Evolutionary conservation across 495 filamentous ascomycete genomes (phyloP), one percentile per base, ranked within the genome.

Genomic region (Pseudomonodictys pantanalensis): DNA sequence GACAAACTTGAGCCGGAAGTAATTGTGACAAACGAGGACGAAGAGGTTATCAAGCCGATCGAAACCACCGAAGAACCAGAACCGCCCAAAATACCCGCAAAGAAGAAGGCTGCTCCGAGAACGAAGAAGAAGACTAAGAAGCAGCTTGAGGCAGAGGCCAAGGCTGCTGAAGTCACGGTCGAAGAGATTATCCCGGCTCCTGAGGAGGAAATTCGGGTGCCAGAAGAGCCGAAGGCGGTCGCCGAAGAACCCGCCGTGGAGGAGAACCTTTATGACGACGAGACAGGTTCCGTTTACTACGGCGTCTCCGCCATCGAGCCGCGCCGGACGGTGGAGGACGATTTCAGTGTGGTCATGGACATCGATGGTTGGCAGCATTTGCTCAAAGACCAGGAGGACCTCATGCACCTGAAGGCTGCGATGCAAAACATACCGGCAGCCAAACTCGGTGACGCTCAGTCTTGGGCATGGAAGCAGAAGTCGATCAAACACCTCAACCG

Each of bases 381-480:
- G 24, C 71, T 87, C 58, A 95, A 89, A 67, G 88, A 97, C 56
- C 83, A 87, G 9, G 92, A 91, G 76, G 91, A 88, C 64, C 76
- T 89, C 45, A 77, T 74, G 12, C 81, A 81, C 54, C 75, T 88
- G 26, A 77, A 73, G 47, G 64, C 79, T 24, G 74, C 81, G 3
- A 67, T 90, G 26, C 63, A 67, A 0, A 72, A 78, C 26, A 72
- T 77, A 62, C 29, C 75, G 20, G 58, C 74, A 29, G 80, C 79
- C 30, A 77, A 78, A 25, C 65, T 95, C 52, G 82, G 82, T 8
- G 84, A 90, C 64, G 77, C 86, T 5, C 77, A 83, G 46, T 77
- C 85, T 33, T 98, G 92, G 92, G 79, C 91, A 5, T 96, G 90
- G 88, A 90, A 84, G 60, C 87, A 96, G 63, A 90, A 93, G 68